Evolutionary conservation across 1,284 basidiomycete genomes (phyloP), one percentile per base, ranked within the genome.

Genomic region (Polyporus tsugae): DNA sequence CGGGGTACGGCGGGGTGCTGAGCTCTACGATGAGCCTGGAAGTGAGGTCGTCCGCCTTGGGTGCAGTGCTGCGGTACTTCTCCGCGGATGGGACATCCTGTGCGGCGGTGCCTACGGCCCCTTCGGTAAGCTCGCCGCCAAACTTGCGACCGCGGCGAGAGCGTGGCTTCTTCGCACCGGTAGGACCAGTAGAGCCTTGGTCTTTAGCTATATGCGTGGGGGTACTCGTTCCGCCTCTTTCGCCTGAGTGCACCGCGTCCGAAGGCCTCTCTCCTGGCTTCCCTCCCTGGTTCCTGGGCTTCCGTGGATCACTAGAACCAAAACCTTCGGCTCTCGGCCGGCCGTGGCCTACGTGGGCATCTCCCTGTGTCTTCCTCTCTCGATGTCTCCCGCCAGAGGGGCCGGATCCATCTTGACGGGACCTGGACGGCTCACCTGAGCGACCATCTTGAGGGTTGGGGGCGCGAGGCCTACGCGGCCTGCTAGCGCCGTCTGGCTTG

Each of bases 1-100:
- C 94, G 4, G 88, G 85, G 72, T 87, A 94, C 0, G 93, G 93
- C 0, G 88, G 84, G 0, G 85, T 88, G 68, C 87, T 85, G 39
- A 95, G 82, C 4, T 86, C 84, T 39, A 85, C 85, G 10, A 84
- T 92, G 61, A 95, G 86, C 2, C 83, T 85, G 6, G 91, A 91
- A 0, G 92, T 91, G 36, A 95, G 85, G 76, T 93, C 91, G 70
- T 90, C 88, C 9, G 66, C 68, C 63, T 73, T 75, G 35, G 75
- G 76, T 13, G 63, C 68, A 11, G 70, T 49, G 35, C 38, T 70
- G 11, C 73, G 67, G 55, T 76, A 74, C 65, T 59, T 73, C 52
- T 72, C 68, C 15, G 69, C 62, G 15, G 73, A 68, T 29, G 67
- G 46, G 35, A 57, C 15, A 22, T 68, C 62, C 33, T 64, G 55